Conservation (phyloP, 192 early-diverging fungal genomes). For the Linnemannia zychae region DNA sequence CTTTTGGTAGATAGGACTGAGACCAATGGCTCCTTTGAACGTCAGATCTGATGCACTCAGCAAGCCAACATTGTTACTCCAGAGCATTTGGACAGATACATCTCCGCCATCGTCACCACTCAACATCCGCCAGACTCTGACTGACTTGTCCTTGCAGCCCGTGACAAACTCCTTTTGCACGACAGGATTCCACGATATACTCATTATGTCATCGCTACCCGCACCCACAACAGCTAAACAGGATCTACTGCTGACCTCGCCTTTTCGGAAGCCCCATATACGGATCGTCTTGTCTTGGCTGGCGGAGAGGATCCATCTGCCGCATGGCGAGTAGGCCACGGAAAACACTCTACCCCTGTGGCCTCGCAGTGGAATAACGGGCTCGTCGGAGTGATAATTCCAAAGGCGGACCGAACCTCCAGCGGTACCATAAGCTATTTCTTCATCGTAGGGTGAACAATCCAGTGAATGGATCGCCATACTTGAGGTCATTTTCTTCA, state of each 20-base stretch:
- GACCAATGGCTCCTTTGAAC: neutral
- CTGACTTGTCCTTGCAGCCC: neutral
- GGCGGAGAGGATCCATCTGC: neutral
- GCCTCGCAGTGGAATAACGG: neutral
- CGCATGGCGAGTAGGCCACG: neutral
- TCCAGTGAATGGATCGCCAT: neutral
- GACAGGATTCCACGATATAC: neutral
- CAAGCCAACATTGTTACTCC: neutral
- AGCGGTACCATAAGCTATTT: neutral
- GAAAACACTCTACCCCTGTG: neutral
- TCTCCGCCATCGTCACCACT: neutral
- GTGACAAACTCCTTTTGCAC: neutral
- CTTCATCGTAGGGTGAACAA: neutral
- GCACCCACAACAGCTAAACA: neutral
- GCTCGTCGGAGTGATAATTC: neutral
- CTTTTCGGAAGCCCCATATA: neutral
- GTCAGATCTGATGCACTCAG: neutral
- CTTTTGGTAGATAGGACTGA: neutral
- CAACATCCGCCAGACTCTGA: neutral
- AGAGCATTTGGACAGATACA: neutral
- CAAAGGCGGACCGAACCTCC: neutral
- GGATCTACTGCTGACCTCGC: neutral
- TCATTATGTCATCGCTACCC: no score
- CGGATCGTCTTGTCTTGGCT: neutral
- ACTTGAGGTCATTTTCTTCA: no score